Percentiles rank a stretch among this genome's conserved stretches.
These are phyloP conservation scores for Manihot esculenta DNA, from an alignment of 441 rosid species.

Conservation along the genomic window DNA sequence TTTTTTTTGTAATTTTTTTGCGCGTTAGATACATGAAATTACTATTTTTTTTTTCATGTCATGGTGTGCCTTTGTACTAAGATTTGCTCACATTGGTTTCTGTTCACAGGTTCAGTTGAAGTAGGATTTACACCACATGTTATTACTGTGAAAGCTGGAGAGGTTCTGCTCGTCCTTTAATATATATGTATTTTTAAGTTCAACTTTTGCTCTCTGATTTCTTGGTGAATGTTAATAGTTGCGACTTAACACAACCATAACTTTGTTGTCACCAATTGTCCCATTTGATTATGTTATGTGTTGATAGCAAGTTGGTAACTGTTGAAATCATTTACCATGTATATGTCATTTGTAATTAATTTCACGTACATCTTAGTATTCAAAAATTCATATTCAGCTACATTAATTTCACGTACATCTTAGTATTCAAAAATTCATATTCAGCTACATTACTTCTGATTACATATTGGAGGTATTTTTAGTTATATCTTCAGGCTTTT, in stretches of 20 bases:
- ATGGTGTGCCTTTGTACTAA: background rate
- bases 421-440: background rate
- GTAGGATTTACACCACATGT: constrained; percentile 79
- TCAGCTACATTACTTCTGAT: too few relatives aligned
- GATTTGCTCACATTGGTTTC: constrained; percentile 20
- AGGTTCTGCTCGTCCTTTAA: constrained; percentile 52
- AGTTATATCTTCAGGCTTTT: background rate
- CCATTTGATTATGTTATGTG: background rate
- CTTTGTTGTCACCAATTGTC: constrained; percentile 1
- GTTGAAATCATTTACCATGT: too few relatives aligned
- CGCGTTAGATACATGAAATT: background rate
- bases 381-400: background rate
- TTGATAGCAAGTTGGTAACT: background rate
- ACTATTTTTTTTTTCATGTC: background rate
- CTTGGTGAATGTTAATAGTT: constrained; percentile 3
- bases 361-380: background rate
- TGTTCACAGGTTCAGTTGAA: constrained; percentile 65
- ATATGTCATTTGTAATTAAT: background rate
- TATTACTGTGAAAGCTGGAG: constrained; percentile 76
- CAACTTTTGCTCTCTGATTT: background rate
- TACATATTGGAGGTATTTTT: background rate
- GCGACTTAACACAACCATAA: background rate
- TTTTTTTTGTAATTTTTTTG: too few relatives aligned
- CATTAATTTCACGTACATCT: background rate
- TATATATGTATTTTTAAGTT: constrained; percentile 10